These are phyloP conservation scores for Calonectria pseudoreteaudii DNA, from an alignment of 2,329 filamentous ascomycete genomes.

Conservation along the genomic window DNA sequence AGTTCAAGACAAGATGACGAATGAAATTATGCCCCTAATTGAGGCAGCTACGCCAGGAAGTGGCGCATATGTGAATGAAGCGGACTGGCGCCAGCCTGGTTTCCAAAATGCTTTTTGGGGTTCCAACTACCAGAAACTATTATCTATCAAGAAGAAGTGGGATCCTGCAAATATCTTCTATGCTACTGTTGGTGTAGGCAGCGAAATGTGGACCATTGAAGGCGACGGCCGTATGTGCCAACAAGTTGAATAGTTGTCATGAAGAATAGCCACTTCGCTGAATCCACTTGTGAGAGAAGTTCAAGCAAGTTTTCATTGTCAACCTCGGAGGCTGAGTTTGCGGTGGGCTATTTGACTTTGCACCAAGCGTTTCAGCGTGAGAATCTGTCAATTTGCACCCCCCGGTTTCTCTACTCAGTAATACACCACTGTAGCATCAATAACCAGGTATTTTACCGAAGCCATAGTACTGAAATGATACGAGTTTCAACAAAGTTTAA, in stretches of 20 bases:
- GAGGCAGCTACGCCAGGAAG: neutral
- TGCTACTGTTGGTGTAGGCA: neutral
- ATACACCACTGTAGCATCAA: too few species aligned
- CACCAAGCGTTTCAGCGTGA: too few species aligned
- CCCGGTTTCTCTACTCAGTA: too few species aligned
- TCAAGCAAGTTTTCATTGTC: too few species aligned
- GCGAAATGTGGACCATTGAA: neutral
- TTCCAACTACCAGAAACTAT: neutral
- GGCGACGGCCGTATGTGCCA: neutral
- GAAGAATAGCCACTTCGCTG: neutral
- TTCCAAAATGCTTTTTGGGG: neutral
- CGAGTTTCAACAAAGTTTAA: too few species aligned
- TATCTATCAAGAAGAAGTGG: slow-evolving; percentile 1
- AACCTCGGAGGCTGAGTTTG: too few species aligned
- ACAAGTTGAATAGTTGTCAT: neutral
- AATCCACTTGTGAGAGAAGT: too few species aligned
- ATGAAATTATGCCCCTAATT: neutral
- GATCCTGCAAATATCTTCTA: neutral
- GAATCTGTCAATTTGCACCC: too few species aligned
- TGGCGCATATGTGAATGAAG: slow-evolving; percentile 7
- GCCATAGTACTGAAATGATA: too few species aligned
- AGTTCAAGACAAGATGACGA: neutral
- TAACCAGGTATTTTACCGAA: too few species aligned
- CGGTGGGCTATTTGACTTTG: too few species aligned
- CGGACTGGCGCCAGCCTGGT: neutral